Percentiles rank a stretch among this genome's conserved stretches.
phyloP scores from a whole-genome alignment of 208 protist genomes.

The Blechomonas ayalai region DNA sequence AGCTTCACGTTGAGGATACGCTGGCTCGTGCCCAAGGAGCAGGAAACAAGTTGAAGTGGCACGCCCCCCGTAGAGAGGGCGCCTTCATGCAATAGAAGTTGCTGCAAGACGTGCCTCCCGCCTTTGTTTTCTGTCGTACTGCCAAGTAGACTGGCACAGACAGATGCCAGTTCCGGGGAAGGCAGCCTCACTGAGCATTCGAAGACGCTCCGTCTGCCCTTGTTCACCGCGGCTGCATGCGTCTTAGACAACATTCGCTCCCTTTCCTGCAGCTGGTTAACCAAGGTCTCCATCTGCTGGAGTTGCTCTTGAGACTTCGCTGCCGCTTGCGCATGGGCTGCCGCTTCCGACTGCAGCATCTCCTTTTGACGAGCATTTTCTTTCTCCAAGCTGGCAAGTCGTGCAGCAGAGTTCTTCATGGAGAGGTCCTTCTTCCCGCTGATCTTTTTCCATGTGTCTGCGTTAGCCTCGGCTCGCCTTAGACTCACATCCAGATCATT shows the following conservation, averaged over 20 bases:
- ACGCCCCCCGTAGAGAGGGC: conserved; percentile 8
- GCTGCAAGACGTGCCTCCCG: conserved; percentile 11
- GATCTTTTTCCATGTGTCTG: too few species aligned
- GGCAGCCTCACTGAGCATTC: conserved; percentile 1
- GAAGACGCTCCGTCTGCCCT: not conserved
- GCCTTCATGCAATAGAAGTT: conserved; percentile 11
- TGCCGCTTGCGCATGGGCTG: not conserved
- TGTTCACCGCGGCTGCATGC: not conserved
- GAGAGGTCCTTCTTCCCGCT: too few species aligned
- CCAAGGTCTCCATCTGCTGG: not conserved
- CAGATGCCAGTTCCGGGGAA: not conserved
- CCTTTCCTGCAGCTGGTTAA: not conserved
- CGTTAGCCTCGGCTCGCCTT: too few species aligned
- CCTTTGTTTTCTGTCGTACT: too few species aligned
- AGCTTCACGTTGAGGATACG: not conserved
- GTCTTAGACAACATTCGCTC: too few species aligned
- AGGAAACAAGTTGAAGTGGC: conserved; percentile 9
- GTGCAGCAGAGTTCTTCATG: too few species aligned
- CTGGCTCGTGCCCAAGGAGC: not conserved
- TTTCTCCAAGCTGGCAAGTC: too few species aligned
- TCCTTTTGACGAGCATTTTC: not conserved
- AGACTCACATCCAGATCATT: too few species aligned
- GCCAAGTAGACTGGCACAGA: too few species aligned
- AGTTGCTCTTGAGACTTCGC: not conserved
- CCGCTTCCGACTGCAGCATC: conserved; percentile 1